Base-by-base conservation (phyloP, 768 basidiomycete species). In the Hygrocybe coccinea region DNA sequence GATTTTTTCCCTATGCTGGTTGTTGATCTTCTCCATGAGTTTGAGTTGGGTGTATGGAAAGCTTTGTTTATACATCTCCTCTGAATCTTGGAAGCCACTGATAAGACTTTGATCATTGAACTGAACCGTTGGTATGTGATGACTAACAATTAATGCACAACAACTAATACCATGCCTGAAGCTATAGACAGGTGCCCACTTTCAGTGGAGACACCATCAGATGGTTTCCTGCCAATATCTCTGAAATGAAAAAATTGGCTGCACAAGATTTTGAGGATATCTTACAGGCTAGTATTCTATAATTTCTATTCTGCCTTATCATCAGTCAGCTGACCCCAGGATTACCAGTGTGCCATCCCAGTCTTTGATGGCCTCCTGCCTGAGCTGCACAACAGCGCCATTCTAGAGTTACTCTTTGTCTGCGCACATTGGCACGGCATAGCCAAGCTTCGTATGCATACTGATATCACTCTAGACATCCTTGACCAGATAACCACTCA, bases 391-490 rank as follows among this genome's bases (percentile, higher is more conserved):
- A 65, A 75, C 24, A 14, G 51, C 1, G 52, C 56, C 1, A 55
- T 76, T 3, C 56, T 67, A 19, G 64, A 71, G 19, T 54, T 76
- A 0, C 59, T 78, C 1, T 78, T 69, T 57, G 47, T 54, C 8
- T 50, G 69, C 1, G 68, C 64, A 0, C 59, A 65, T 11, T 75
- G 73, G 74, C 76, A 76, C 59, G 66, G 64, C 1, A 61, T 71
- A 8, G 74, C 72, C 1, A 78, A 78, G 55, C 64, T 77, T 1
- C 65, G 69, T 5, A 46, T 76, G 52, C 76, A 77, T 49, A 73
- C 71, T 0, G 66, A 73, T 11, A 19, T 55, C 0, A 70, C 73
- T 2, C 57, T 78, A 0, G 21, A 38, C 0, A 15, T 64, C 17
- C 56, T 75, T 1, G 59, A 67, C 7, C 3, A 14, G 1, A 44